Conservation (phyloP, 2,329 filamentous ascomycete genomes). For the Coniochaeta sp. region DNA sequence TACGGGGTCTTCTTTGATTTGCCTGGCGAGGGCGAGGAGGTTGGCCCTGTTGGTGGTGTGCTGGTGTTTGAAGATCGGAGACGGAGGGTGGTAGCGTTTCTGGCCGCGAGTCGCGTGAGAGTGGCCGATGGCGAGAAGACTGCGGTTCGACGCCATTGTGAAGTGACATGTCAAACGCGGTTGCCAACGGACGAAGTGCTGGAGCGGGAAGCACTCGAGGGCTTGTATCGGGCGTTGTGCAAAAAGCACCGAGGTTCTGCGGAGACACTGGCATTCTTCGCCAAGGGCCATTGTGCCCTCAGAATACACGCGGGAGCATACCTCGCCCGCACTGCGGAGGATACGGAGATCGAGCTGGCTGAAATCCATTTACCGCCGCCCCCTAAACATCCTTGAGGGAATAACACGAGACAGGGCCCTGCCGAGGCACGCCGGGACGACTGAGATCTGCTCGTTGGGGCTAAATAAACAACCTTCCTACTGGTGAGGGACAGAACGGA, state of each 20-base stretch:
- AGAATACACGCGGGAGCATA: neutral
- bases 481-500: no score
- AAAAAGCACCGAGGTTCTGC: neutral
- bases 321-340: neutral
- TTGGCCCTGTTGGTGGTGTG: neutral
- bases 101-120: no score
- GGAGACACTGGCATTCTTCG: neutral
- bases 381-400: neutral
- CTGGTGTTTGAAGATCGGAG: neutral
- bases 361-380: neutral
- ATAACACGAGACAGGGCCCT: neutral
- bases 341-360: neutral
- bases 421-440: no score
- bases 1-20: neutral
- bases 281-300: neutral
- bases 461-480: no score
- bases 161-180: no score
- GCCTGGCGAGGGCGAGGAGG: neutral
- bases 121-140: no score
- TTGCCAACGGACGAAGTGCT: no score
- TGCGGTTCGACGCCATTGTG: no score
- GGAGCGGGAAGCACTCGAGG: neutral
- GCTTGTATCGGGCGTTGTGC: neutral
- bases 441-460: no score
- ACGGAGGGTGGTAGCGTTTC: no score